phyloP scores from a whole-genome alignment of 768 basidiomycete genomes.

The Amanita brunnescens region DNA sequence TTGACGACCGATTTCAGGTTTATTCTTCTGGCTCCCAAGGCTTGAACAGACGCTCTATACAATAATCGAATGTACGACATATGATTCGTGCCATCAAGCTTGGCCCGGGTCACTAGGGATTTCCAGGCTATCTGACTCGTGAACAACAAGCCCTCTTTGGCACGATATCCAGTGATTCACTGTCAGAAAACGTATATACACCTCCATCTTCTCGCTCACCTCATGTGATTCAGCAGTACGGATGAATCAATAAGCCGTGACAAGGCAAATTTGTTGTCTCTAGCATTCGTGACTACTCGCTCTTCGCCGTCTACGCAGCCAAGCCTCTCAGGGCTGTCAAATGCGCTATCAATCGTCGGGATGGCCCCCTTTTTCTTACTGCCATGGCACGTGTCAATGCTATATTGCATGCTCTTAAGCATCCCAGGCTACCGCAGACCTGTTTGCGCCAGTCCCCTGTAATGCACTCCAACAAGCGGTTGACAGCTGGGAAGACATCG shows the following conservation, averaged over 20 bases:
- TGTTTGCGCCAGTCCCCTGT: slow-evolving; percentile 32
- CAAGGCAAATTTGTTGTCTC: slow-evolving; percentile 20
- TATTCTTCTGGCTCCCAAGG: slow-evolving; percentile 70
- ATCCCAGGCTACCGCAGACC: slow-evolving; percentile 47
- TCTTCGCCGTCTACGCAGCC: slow-evolving; percentile 16
- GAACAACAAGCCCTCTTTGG: slow-evolving; percentile 62
- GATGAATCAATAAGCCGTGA: slow-evolving; percentile 15
- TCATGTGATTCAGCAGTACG: slow-evolving; percentile 21
- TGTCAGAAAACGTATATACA: slow-evolving; percentile 31
- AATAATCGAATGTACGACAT: slow-evolving; percentile 58
- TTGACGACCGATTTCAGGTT: slow-evolving; percentile 35
- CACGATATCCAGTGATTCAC: slow-evolving; percentile 43
- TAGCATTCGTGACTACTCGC: slow-evolving; percentile 22
- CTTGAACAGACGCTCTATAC: slow-evolving; percentile 63
- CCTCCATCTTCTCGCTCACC: slow-evolving; percentile 29
- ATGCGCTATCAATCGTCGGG: slow-evolving; percentile 56
- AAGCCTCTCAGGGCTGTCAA: slow-evolving; percentile 49
- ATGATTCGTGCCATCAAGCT: neutral
- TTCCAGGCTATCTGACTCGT: slow-evolving; percentile 57
- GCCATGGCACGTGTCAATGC: slow-evolving; percentile 56
- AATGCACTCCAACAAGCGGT: slow-evolving; percentile 44
- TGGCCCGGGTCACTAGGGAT: slow-evolving; percentile 10
- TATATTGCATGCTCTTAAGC: slow-evolving; percentile 56
- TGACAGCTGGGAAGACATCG: slow-evolving; percentile 39
- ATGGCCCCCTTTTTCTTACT: slow-evolving; percentile 65